Base-by-base conservation (phyloP, 2,329 filamentous ascomycete genomes). In the Sarocladium oryzae region DNA sequence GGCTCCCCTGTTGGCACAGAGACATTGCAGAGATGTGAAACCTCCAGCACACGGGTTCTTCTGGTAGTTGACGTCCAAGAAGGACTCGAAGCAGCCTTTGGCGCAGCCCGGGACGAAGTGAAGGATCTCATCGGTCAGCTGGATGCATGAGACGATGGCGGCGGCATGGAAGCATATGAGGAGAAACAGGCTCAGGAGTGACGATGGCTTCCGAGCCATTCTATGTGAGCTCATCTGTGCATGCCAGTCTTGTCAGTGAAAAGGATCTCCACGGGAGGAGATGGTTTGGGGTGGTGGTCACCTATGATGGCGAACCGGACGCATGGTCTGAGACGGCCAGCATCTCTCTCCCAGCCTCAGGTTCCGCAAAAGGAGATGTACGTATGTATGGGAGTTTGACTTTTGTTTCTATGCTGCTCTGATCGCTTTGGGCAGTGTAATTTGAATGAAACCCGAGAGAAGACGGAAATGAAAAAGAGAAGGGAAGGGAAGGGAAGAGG, bases 61-160 rank as follows among this genome's bases (percentile, higher is more conserved):
- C 32, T 73, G 72, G 60, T 80, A 87, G 63, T 85, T 82, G 55
- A 72, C 68, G n/a, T 66, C 63, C 57, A 89, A 69, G 59, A 88
- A 89, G 9, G 75, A 76, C 55, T 74, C 60, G 57, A 89, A 74
- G 63, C 86, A 90, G 37, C 65, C 58, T 55, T 73, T 67, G 3
- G 84, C 82, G 60, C 85, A 88, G 13, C 64, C 55, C 6, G 82
- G 81, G n/a, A 84, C 65, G 49, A 71, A 66, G 50, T 64, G 59
- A 35, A 70, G 63, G 23, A 78, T 59, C 35, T 71, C 68, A 51
- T 57, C 60, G 1, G 67, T 62, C 35, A 74, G 61, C 23, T 50
- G 33, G 20, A 50, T 38, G 52, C 58, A 61, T 53, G 61, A 59
- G 36, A 62, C 59, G 50, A 59, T 46, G 30, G 61, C 58, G 35